Evolutionary conservation across 768 basidiomycete species (phyloP), one percentile per base, ranked within the genome.

Genomic region (Kondoa subrosea): DNA sequence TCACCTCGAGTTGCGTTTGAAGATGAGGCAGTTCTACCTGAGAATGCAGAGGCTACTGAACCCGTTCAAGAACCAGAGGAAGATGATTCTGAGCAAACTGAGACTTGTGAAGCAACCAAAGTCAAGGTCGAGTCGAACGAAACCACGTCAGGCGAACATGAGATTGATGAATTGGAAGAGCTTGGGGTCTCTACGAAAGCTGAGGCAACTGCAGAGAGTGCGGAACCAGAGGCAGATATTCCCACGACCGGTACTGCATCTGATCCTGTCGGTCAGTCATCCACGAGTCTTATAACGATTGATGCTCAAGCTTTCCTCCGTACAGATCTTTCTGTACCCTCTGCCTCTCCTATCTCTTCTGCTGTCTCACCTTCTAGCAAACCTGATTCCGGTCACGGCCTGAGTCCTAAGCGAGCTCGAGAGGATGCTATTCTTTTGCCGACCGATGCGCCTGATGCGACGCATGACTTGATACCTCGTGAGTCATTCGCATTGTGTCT

Each of bases 321-420:
- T n/a, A n/a, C n/a, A n/a, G n/a, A n/a, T n/a, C n/a, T n/a, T n/a
- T n/a, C n/a, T n/a, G n/a, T n/a, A n/a, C n/a, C n/a, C n/a, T n/a
- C n/a, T n/a, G n/a, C 56, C 25, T 15, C 15, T 56, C 56, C 15
- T 56, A 56, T 15, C 15, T 56, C 15, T 56, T 25, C 15, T 56
- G 56, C 56, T 56, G 58, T 14, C 58, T 25, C 58, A 31, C 58
- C 30, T 25, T 31, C 30, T 56, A 25, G 56, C 56, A 56, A 56
- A 56, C 56, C 15, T 25, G 56, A 25, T 25, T 15, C 15, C 25
- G 58, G 29, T 59, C 58, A 25, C 14, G 21, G 14, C 25, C 14
- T 26, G 8, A 63, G 61, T 33, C 61, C 61, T 3, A 63, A 63
- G 61, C 61, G 61, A 3, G n/a, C 15, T n/a, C 3, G 61, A n/a